phyloP scores from a whole-genome alignment of 345 rosid genomes.

The Citropsis articulata region DNA sequence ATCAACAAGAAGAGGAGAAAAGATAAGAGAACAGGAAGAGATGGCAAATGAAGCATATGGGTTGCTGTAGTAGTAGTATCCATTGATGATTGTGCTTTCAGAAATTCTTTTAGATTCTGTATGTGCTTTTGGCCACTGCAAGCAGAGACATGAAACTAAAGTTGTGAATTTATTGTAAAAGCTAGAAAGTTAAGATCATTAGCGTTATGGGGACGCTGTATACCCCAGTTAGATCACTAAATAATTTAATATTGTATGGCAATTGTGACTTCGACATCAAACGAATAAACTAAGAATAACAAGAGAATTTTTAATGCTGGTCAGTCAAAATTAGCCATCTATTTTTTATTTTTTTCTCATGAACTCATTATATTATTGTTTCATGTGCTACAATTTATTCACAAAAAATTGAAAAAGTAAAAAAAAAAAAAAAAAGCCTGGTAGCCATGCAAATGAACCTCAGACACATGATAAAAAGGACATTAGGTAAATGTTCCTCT shows the following conservation, averaged over 20 bases:
- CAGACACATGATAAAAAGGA: too few species aligned
- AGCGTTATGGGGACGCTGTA: too few species aligned
- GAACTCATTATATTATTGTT: too few species aligned
- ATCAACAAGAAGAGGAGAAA: slow-evolving; percentile 8
- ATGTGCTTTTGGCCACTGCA: not conserved
- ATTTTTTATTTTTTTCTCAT: not conserved
- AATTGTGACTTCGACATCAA: not conserved
- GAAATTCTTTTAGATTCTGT: not conserved
- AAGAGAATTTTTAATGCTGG: not conserved
- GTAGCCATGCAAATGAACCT: too few species aligned
- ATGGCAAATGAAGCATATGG: not conserved
- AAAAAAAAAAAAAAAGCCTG: too few species aligned
- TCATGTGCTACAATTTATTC: too few species aligned
- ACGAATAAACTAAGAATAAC: not conserved
- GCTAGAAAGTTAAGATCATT: too few species aligned
- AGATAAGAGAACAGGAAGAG: not conserved
- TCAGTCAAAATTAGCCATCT: not conserved
- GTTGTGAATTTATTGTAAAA: too few species aligned
- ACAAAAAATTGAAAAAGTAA: too few species aligned
- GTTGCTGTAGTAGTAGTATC: not conserved
- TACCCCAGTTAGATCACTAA: not conserved
- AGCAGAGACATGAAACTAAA: too few species aligned
- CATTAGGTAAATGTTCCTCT: too few species aligned
- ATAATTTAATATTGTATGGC: not conserved
- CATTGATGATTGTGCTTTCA: not conserved